phyloP scores from a whole-genome alignment of 2,329 filamentous ascomycete genomes.

The Aspergillus bombycis region DNA sequence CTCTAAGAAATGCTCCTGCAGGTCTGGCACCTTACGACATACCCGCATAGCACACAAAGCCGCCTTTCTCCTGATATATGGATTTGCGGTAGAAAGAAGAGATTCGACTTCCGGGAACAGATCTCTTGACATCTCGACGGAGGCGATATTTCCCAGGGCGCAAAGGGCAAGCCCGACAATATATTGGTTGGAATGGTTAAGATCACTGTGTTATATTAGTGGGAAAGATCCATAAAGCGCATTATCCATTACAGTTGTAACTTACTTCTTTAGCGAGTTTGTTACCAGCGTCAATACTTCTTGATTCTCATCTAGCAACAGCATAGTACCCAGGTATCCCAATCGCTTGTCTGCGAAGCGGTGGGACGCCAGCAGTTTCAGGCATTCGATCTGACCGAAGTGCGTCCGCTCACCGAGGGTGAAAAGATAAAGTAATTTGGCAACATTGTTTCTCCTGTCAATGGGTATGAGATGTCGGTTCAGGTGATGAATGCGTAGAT shows the following conservation, averaged over 20 bases:
- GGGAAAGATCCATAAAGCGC: background rate
- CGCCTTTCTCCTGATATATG: conserved; percentile 97
- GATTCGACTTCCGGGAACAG: conserved; percentile 94
- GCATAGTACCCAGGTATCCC: conserved; percentile 93
- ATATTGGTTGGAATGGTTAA: conserved; percentile 97
- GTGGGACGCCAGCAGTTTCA: conserved; percentile 94
- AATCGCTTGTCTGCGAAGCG: conserved; percentile 97
- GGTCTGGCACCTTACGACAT: conserved; percentile 94
- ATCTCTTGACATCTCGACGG: conserved; percentile 96
- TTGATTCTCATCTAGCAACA: conserved; percentile 96
- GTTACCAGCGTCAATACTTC: conserved; percentile 96
- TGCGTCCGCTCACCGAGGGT: conserved; percentile 96
- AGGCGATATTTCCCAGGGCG: conserved; percentile 96
- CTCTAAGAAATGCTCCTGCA: conserved; percentile 96
- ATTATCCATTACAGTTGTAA: conserved; percentile 8
- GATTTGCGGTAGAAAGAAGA: conserved; percentile 88
- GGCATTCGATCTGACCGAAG: conserved; percentile 98
- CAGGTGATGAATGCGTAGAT: conserved; percentile 13
- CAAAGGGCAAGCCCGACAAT: conserved; percentile 95
- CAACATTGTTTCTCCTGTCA: conserved; percentile 92
- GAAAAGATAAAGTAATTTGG: conserved; percentile 96
- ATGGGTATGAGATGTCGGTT: conserved; percentile 26
- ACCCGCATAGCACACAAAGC: conserved; percentile 99
- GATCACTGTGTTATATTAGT: conserved; percentile 67
- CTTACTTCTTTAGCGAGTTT: conserved; percentile 95